These are phyloP conservation scores for Ceratopteris richardii DNA, from an alignment of 75 land plant genomes.

Conservation along the genomic window DNA sequence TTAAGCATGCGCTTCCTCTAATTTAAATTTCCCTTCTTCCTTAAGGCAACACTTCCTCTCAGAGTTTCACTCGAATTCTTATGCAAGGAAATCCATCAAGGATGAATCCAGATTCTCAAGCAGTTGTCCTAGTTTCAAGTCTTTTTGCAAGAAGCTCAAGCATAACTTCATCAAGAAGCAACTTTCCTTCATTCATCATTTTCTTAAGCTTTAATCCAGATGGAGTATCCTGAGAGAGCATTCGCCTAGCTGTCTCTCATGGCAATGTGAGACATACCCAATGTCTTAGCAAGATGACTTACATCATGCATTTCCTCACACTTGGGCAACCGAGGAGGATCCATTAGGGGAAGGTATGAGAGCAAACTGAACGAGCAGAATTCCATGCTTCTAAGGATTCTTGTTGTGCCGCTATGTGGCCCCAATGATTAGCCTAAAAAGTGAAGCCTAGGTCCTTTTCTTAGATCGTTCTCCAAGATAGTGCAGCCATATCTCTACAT, in stretches of 20 bases:
- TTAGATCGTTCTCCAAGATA: no score
- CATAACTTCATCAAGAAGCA: conserved; percentile 71
- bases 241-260: conserved; percentile 89
- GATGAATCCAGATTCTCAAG: conserved; percentile 78
- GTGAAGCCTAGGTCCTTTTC: no score
- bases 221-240: conserved; percentile 56
- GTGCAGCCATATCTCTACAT: no score
- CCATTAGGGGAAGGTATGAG: conserved; percentile 43
- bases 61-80: conserved; percentile 61
- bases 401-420: no score
- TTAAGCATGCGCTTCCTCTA: no score
- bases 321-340: conserved; percentile 95
- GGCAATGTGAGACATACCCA: conserved; percentile 88
- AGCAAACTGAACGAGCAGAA: neutral
- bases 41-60: no score
- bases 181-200: conserved; percentile 58
- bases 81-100: conserved; percentile 85
- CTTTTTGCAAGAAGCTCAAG: conserved; percentile 60
- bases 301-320: conserved; percentile 94
- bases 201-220: conserved; percentile 51
- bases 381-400: no score
- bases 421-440: no score
- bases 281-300: conserved; percentile 50
- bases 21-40: no score
- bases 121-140: conserved; percentile 48